phyloP scores from a whole-genome alignment of 805 yeast genomes.

The Metschnikowia koreensis region DNA sequence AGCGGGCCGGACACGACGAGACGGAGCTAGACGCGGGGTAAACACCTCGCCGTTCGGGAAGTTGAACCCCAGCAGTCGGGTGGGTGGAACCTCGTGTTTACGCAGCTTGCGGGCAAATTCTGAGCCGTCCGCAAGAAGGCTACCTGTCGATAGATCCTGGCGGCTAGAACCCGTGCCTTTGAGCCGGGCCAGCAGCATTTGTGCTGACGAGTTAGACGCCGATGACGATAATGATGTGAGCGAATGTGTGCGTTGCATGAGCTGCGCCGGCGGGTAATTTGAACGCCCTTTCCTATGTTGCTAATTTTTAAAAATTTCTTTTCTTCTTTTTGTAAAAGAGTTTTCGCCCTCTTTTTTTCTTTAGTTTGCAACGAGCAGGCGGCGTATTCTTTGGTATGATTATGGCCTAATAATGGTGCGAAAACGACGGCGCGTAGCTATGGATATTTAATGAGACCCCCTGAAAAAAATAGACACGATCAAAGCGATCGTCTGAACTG shows the following conservation, averaged over 20 bases:
- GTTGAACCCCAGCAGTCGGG: slow-evolving; percentile 26
- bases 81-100: slow-evolving; percentile 20
- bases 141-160: slow-evolving; percentile 34
- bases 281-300: neutral
- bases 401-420: too few species aligned
- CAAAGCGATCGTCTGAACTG: too few species aligned
- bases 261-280: neutral
- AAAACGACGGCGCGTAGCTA: too few species aligned
- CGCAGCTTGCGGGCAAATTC: slow-evolving; percentile 39
- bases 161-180: slow-evolving; percentile 3
- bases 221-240: slow-evolving; percentile 10
- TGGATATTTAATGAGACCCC: too few species aligned
- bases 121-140: slow-evolving; percentile 36
- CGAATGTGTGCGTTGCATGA: slow-evolving; percentile 15
- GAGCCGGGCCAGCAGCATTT: slow-evolving; percentile 6
- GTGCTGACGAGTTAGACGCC: neutral
- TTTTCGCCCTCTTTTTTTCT: too few species aligned
- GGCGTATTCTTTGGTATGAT: too few species aligned
- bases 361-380: too few species aligned
- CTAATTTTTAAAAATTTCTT: too few species aligned
- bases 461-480: too few species aligned
- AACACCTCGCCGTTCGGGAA: slow-evolving; percentile 58
- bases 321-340: neutral
- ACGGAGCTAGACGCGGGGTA: slow-evolving; percentile 43
- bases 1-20: slow-evolving; percentile 39